Conservation (phyloP, 495 filamentous ascomycete genomes). For the Aspergillus ellipticus region DNA sequence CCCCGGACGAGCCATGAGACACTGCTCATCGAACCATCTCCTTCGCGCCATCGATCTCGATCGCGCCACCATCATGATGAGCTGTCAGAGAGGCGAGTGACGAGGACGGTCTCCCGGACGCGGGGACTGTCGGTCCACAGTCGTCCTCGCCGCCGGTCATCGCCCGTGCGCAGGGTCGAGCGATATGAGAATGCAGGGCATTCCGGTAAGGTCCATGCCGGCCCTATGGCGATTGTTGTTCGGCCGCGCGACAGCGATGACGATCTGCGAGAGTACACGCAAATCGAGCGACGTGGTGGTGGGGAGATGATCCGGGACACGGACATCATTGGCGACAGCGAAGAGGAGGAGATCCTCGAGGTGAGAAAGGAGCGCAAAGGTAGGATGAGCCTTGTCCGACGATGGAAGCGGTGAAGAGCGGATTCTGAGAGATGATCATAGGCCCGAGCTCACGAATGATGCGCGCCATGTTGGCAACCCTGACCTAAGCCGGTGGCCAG, state of each 20-base stretch:
- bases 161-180: conserved; percentile 27
- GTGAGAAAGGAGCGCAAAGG: conserved; percentile 82
- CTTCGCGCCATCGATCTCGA: conserved; percentile 25
- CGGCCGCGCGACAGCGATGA: conserved; percentile 48
- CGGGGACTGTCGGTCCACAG: conserved; percentile 38
- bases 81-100: conserved; percentile 24
- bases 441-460: conserved; percentile 59
- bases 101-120: conserved; percentile 30
- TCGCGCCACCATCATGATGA: conserved; percentile 17
- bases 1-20: conserved; percentile 26
- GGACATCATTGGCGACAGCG: conserved; percentile 42
- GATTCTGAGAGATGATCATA: conserved; percentile 27
- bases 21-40: conserved; percentile 31
- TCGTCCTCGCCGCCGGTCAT: conserved; percentile 33
- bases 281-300: conserved; percentile 39
- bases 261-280: conserved; percentile 58
- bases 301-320: conserved; percentile 42
- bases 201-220: conserved; percentile 46
- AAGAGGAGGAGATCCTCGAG: conserved; percentile 52
- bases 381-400: conserved; percentile 65
- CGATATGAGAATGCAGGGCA: conserved; percentile 26
- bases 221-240: conserved; percentile 53
- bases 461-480: conserved; percentile 71
- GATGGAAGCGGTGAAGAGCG: conserved; percentile 31
- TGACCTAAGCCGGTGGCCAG: conserved; percentile 50